Conservation (phyloP, 495 filamentous ascomycete genomes). For the Xylaria scruposa region DNA sequence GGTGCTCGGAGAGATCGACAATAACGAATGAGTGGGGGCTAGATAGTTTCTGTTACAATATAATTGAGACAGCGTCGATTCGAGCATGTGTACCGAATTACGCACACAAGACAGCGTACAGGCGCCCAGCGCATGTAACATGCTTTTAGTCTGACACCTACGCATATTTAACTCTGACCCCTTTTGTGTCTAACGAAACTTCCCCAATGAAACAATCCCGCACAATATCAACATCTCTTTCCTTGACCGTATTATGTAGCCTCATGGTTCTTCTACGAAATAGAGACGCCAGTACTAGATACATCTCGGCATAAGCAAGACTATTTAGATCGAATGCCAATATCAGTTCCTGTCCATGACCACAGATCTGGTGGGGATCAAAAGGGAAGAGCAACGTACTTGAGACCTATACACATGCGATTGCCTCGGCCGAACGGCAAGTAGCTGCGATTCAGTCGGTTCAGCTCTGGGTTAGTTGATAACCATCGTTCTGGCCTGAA, state of each 20-base stretch:
- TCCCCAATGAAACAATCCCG: constrained; percentile 15
- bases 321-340: background rate
- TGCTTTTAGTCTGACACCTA: background rate
- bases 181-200: background rate
- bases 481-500: background rate
- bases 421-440: no score
- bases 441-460: no score
- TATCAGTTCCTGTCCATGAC: constrained; percentile 26
- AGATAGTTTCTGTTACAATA: no score
- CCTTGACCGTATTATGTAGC: background rate
- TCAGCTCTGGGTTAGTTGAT: background rate
- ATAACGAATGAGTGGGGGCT: background rate
- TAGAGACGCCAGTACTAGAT: background rate
- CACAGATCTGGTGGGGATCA: no score
- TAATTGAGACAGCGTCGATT: no score
- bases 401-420: no score
- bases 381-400: no score
- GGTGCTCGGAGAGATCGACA: background rate
- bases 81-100: no score
- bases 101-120: no score
- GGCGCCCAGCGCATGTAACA: background rate
- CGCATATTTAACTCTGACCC: constrained; percentile 3
- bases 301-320: background rate
- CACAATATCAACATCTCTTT: background rate
- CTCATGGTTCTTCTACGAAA: background rate